Percentiles rank a stretch among this genome's conserved stretches.
Evolutionary conservation across 306 rosid species (phyloP).

Genomic region (Amphicarpaea edgeworthii): DNA sequence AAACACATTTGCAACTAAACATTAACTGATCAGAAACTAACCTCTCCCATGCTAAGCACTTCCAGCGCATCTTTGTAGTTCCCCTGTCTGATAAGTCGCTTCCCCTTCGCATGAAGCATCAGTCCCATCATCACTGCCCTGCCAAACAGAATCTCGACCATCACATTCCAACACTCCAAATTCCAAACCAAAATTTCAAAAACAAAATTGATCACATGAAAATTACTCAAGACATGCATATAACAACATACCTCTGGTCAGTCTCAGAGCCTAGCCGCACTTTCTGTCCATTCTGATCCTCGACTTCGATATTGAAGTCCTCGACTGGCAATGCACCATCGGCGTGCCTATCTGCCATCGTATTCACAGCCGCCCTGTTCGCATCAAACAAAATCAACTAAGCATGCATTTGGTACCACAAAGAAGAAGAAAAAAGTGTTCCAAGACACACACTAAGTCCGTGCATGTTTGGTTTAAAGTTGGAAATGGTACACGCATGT

Average conservation of each 20-base stretch:
- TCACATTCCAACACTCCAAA: background rate
- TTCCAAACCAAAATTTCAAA: background rate
- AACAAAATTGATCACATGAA: too few species aligned
- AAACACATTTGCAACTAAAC: background rate
- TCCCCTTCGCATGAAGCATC: conserved; percentile 91
- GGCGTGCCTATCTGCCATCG: conserved; percentile 73
- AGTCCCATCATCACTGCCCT: conserved; percentile 98
- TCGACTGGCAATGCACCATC: conserved; percentile 84
- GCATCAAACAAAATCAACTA: background rate
- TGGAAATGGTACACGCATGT: too few species aligned
- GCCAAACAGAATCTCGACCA: conserved; percentile 36
- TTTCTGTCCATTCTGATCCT: conserved; percentile 90
- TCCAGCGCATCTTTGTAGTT: conserved; percentile 84
- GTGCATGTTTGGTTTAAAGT: too few species aligned
- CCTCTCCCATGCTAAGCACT: conserved; percentile 94
- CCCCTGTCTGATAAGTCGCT: conserved; percentile 62
- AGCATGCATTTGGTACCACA: too few species aligned
- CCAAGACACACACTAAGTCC: too few species aligned
- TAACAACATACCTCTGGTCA: conserved; percentile 72
- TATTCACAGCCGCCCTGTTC: conserved; percentile 76
- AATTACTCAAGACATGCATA: too few species aligned
- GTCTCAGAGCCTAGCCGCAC: conserved; percentile 79
- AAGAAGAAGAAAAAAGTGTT: too few species aligned
- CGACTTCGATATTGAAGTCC: conserved; percentile 81
- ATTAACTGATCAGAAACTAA: conserved; percentile 43